Percentiles rank a stretch among this genome's conserved stretches.
Conservation (phyloP, 2,329 filamentous ascomycete genomes). For the Cercospora sp. region DNA sequence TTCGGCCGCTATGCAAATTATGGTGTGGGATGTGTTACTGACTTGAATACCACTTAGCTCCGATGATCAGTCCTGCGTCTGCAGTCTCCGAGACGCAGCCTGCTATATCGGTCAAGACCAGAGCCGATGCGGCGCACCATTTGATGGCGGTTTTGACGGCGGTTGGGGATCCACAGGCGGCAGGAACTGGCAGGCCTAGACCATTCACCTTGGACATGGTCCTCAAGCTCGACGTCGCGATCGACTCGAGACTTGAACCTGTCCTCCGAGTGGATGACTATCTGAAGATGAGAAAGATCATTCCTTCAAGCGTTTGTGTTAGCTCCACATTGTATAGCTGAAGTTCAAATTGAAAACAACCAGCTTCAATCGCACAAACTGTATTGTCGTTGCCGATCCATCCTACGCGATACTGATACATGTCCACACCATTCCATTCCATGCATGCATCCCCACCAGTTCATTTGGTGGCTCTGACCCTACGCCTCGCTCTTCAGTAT, state of each 20-base stretch:
- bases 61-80: constrained; percentile 7
- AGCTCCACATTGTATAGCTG: not conserved
- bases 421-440: not conserved
- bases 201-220: not conserved
- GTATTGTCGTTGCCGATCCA: not conserved
- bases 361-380: not conserved
- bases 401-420: not conserved
- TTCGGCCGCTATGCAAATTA: too few species aligned
- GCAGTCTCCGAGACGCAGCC: constrained; percentile 8
- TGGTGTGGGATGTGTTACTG: too few species aligned
- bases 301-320: not conserved
- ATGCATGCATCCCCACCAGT: not conserved
- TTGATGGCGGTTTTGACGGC: not conserved
- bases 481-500: not conserved
- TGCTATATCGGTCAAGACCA: not conserved
- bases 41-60: constrained; percentile 1
- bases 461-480: not conserved
- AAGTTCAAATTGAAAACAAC: not conserved
- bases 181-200: not conserved
- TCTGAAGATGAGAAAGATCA: too few species aligned
- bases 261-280: too few species aligned
- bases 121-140: not conserved
- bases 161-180: not conserved
- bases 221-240: not conserved
- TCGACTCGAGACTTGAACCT: not conserved